Percentiles rank a stretch among this genome's conserved stretches.
phyloP scores from a whole-genome alignment of 108 stramenopile genomes.

The Schizochytrium sp. region DNA sequence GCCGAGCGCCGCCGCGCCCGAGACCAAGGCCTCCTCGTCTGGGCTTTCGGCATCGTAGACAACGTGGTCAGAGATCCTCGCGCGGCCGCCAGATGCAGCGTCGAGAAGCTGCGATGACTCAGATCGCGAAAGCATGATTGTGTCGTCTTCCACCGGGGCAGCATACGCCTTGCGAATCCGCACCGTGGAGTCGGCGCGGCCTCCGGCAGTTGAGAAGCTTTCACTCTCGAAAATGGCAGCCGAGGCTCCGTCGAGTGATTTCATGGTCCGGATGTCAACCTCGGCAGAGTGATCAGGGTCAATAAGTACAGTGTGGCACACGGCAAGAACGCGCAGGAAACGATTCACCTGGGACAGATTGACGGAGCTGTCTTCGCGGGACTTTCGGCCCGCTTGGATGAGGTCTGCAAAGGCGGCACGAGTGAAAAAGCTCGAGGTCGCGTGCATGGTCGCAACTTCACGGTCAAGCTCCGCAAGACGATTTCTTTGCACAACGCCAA shows the following conservation, averaged over 20 bases:
- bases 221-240: not conserved
- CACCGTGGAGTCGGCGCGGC: not conserved
- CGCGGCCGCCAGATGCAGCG: conserved; percentile 31
- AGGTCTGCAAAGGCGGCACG: not conserved
- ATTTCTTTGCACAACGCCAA: not conserved
- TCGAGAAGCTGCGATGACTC: not conserved
- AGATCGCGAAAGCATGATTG: not conserved
- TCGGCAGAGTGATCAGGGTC: not conserved
- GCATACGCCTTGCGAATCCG: not conserved
- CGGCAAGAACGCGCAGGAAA: conserved; percentile 50
- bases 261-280: not conserved
- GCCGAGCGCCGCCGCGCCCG: not conserved
- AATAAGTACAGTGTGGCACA: conserved; percentile 50
- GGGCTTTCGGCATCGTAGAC: conserved; percentile 40
- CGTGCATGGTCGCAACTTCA: not conserved
- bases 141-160: not conserved
- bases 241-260: not conserved
- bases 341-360: not conserved
- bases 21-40: conserved; percentile 19
- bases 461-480: not conserved
- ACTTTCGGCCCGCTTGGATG: not conserved
- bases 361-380: not conserved
- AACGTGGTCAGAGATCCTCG: conserved; percentile 1
- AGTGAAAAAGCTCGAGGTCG: not conserved
- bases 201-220: too few species aligned